These are phyloP conservation scores for Tulasnella sp. DNA, from an alignment of 768 basidiomycete genomes.

Conservation along the genomic window DNA sequence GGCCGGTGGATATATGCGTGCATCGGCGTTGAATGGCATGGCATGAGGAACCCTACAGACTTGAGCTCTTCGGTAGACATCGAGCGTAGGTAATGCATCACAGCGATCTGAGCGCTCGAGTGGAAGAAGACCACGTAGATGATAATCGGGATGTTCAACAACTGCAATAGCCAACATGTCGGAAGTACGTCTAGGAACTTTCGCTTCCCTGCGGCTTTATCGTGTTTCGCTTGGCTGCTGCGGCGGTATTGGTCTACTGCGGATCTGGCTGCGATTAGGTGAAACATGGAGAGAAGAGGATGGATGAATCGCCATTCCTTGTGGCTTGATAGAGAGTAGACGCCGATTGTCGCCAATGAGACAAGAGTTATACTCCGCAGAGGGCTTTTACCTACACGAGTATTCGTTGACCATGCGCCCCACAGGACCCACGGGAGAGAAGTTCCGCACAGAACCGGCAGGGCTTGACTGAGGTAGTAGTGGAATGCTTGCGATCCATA, in stretches of 20 bases:
- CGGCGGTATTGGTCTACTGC: slow-evolving; percentile 39
- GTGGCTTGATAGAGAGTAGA: slow-evolving; percentile 78
- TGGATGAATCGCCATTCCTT: slow-evolving; percentile 98
- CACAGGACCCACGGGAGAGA: slow-evolving; percentile 60
- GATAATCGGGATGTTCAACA: slow-evolving; percentile 49
- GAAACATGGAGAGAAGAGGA: slow-evolving; percentile 73
- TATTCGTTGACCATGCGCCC: slow-evolving; percentile 35
- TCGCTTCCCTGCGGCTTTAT: background rate
- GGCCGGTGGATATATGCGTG: slow-evolving; percentile 73
- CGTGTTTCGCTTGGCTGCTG: slow-evolving; percentile 18
- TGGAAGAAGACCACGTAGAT: slow-evolving; percentile 66
- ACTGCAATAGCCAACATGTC: slow-evolving; percentile 32
- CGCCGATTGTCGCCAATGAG: slow-evolving; percentile 43
- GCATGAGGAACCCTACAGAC: slow-evolving; percentile 76
- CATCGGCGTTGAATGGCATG: slow-evolving; percentile 94
- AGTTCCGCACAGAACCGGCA: slow-evolving; percentile 72
- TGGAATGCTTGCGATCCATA: slow-evolving; percentile 82
- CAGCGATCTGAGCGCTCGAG: slow-evolving; percentile 64
- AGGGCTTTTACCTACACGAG: slow-evolving; percentile 19
- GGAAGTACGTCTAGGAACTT: slow-evolving; percentile 23
- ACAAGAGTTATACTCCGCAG: background rate
- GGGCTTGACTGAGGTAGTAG: slow-evolving; percentile 75
- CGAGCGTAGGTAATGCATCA: slow-evolving; percentile 54
- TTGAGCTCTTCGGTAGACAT: slow-evolving; percentile 39
- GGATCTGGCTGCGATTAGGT: slow-evolving; percentile 66